Evolutionary conservation across 257 asterid species (phyloP), one percentile per base, ranked within the genome.

Genomic region (Rubia yunnanensis): DNA sequence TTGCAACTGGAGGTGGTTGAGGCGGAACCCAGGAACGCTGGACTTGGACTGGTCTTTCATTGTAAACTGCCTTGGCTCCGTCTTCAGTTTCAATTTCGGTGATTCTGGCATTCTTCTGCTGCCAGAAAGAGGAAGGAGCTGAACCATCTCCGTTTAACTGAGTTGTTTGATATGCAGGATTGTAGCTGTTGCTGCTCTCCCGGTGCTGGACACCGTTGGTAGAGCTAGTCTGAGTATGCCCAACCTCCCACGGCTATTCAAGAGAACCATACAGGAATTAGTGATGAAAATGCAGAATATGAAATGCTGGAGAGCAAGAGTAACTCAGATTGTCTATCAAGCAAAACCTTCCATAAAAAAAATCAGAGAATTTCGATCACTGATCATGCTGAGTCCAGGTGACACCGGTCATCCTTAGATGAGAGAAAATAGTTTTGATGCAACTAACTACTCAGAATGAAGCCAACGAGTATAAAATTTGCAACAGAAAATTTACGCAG

Each of bases 1-100:
- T 94, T 24, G 76, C 92, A 7, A 94, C 95, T 1, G 95, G 95
- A 15, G 98, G 99, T 20, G 98, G 95, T 79, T 80, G 96, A 59
- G 99, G 98, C 24, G 99, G 99, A 7, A 85, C 89, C 99, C 99
- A 94, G 20, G 94, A 80, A 66, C 88, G 78, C 72, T 78, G 94
- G 58, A 68, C 71, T 10, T 78, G 94, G 58, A 68, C 71, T 10
- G 86, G 90, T 13, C 74, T 78, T 48, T 84, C 85, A 17, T 63
- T 78, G 11, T 58, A 34, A 34, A 65, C 74, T 26, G 76, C 66
- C 60, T 60, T 78, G 62, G 76, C 79, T 48, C 80, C 88, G 36
- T 77, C 84, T 18, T 67, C 81, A 5, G 72, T 26, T 79, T 84
- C 95, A 1, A 81, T 74, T 75, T 90, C 99, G 22, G 91, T 78